Evolutionary conservation across 1,139 yeast genomes (phyloP).

Genomic region (Magnusiomyces clavatus): DNA sequence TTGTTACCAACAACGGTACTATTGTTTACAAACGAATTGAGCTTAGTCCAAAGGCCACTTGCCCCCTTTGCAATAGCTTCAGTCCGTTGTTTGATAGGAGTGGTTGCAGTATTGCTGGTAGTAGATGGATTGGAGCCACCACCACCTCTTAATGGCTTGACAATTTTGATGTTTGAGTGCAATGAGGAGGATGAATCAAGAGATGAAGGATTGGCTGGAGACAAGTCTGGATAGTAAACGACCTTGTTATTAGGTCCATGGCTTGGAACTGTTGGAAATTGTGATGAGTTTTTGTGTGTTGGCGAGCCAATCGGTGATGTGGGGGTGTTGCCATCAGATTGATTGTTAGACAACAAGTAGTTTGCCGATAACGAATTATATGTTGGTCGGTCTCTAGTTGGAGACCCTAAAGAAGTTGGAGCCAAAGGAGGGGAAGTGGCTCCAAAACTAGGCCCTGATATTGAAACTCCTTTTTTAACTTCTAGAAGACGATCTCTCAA

Average conservation of each 20-base stretch:
- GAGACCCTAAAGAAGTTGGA: background rate
- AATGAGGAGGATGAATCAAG: background rate
- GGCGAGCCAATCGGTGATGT: too few species aligned
- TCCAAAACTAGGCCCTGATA: background rate
- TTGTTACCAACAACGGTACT: background rate
- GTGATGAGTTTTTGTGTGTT: background rate
- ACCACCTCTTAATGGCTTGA: conserved; percentile 63
- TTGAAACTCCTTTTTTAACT: conserved; percentile 16
- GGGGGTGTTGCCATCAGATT: too few species aligned
- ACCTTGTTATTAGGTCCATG: conserved; percentile 10
- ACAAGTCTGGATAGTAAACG: conserved; percentile 12
- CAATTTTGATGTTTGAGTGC: conserved; percentile 35
- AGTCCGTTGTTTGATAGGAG: conserved; percentile 1
- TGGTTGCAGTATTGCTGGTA: background rate
- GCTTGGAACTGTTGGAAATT: conserved; percentile 10
- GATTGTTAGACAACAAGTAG: too few species aligned
- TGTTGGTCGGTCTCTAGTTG: background rate
- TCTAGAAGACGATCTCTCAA: conserved; percentile 38
- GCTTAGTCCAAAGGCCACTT: conserved; percentile 14
- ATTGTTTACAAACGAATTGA: conserved; percentile 10
- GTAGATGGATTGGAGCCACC: conserved; percentile 3
- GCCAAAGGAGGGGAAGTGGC: background rate
- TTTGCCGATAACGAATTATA: too few species aligned
- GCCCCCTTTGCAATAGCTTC: background rate
- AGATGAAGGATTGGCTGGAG: conserved; percentile 4